phyloP scores from a whole-genome alignment of 495 filamentous ascomycete species.

The Annulohypoxylon nitens region DNA sequence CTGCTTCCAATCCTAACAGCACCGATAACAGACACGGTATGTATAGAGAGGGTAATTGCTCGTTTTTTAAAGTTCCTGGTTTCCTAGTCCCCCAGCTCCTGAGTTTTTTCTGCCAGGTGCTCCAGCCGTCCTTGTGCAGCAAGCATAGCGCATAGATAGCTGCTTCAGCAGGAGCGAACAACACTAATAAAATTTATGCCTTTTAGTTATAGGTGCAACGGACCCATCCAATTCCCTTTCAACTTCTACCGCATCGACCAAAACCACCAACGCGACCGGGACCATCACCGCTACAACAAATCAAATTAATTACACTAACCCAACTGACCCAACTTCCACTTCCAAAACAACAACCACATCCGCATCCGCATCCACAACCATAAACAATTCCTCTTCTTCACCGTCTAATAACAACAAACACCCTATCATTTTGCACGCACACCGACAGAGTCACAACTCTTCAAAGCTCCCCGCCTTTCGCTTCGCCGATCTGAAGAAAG shows the following conservation, averaged over 20 bases:
- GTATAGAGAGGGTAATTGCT: background rate
- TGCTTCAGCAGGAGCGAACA: slow-evolving; percentile 21
- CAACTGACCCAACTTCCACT: slow-evolving; percentile 19
- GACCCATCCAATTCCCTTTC: slow-evolving; percentile 44
- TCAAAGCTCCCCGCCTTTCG: slow-evolving; percentile 65
- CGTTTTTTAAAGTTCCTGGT: slow-evolving; percentile 11
- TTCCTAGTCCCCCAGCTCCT: too few species aligned
- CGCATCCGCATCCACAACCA: slow-evolving; percentile 7
- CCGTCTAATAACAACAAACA: slow-evolving; percentile 43
- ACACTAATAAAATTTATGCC: slow-evolving; percentile 43
- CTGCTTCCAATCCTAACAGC: slow-evolving; percentile 31
- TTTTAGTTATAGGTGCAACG: slow-evolving; percentile 33
- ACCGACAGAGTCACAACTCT: slow-evolving; percentile 64
- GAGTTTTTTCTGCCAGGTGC: background rate
- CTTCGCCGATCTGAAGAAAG: slow-evolving; percentile 62
- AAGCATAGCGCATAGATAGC: background rate
- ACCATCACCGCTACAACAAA: slow-evolving; percentile 34
- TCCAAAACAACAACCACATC: slow-evolving; percentile 15
- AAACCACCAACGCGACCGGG: background rate
- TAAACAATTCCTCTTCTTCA: slow-evolving; percentile 23
- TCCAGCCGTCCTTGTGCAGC: slow-evolving; percentile 6
- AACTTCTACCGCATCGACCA: slow-evolving; percentile 31
- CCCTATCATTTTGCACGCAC: slow-evolving; percentile 53
- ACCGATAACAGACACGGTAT: slow-evolving; percentile 25
- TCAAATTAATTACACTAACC: slow-evolving; percentile 1